Percentiles rank a stretch among this genome's conserved stretches.
Conservation (phyloP, 1,284 basidiomycete genomes). For the Rhodotorula sp. region DNA sequence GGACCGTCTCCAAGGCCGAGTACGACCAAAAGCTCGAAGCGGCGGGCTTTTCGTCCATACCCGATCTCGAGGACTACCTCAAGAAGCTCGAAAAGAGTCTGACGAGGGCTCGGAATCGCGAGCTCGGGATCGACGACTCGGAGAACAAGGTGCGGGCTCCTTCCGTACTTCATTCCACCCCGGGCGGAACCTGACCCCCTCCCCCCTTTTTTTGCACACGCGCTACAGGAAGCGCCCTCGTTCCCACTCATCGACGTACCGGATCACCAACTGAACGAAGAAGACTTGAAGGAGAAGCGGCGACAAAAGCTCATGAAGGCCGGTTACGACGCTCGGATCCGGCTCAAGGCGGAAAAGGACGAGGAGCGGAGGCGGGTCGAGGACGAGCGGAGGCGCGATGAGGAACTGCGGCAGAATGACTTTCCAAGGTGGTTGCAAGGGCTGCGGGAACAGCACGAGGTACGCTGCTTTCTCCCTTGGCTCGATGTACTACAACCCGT, state of each 20-base stretch:
- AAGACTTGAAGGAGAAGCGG: constrained; percentile 89
- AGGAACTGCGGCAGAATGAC: constrained; percentile 71
- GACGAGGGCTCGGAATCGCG: constrained; percentile 69
- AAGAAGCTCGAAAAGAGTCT: constrained; percentile 71
- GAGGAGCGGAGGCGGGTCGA: constrained; percentile 65
- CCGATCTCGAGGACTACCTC: constrained; percentile 66
- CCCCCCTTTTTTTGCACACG: background rate
- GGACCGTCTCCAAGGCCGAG: constrained; percentile 68
- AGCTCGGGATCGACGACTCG: constrained; percentile 60
- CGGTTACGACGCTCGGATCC: constrained; percentile 85
- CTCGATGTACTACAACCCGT: too few species aligned
- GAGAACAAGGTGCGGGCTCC: constrained; percentile 49
- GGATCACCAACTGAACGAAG: constrained; percentile 91
- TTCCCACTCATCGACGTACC: constrained; percentile 89
- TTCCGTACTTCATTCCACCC: background rate
- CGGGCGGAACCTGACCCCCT: too few species aligned
- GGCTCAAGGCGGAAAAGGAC: constrained; percentile 83
- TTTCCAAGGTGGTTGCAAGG: constrained; percentile 68
- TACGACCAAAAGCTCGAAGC: constrained; percentile 57
- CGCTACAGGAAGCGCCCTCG: constrained; percentile 70
- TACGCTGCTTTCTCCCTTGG: constrained; percentile 50
- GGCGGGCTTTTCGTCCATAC: constrained; percentile 69
- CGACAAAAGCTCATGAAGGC: constrained; percentile 91
- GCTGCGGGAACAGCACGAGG: constrained; percentile 74
- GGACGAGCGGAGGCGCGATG: constrained; percentile 66